Evolutionary conservation across 169 alveolate genomes (phyloP).

Genomic region (Plasmodium fragile): DNA sequence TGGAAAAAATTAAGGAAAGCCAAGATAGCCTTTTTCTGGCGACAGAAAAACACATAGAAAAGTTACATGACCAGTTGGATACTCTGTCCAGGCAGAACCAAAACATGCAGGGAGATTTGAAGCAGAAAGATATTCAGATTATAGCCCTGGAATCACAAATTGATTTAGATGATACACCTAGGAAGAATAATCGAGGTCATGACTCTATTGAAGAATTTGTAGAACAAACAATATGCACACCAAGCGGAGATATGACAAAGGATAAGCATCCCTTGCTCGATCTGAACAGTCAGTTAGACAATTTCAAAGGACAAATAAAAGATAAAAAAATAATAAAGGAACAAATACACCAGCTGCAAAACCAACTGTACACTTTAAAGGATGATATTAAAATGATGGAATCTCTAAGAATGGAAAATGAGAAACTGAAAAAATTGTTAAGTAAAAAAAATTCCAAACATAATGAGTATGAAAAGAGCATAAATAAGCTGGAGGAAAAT

Average conservation of each 20-base stretch:
- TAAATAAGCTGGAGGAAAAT: constrained; percentile 11
- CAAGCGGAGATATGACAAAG: not conserved
- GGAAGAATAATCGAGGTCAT: not conserved
- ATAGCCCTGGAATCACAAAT: constrained; percentile 61
- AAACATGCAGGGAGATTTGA: constrained; percentile 32
- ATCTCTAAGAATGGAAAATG: constrained; percentile 40
- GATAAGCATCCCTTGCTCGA: constrained; percentile 2
- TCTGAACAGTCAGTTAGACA: constrained; percentile 3
- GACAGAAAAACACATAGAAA: constrained; percentile 68
- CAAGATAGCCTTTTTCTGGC: constrained; percentile 61
- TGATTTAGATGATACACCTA: not conserved
- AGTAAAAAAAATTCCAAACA: not conserved
- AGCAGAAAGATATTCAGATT: constrained; percentile 48
- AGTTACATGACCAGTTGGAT: constrained; percentile 38
- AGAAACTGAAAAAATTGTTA: constrained; percentile 35
- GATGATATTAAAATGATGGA: constrained; percentile 59
- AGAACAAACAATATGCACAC: not conserved
- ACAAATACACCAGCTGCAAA: constrained; percentile 35
- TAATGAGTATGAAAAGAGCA: constrained; percentile 33
- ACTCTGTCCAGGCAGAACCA: constrained; percentile 47
- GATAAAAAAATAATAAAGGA: constrained; percentile 32
- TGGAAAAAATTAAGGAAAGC: constrained; percentile 61
- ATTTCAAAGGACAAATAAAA: constrained; percentile 18
- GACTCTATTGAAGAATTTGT: not conserved
- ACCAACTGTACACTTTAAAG: constrained; percentile 26